Evolutionary conservation across 371 early-diverging fungal genomes (phyloP), one percentile per base, ranked within the genome.

Genomic region (Mucor piriformis): DNA sequence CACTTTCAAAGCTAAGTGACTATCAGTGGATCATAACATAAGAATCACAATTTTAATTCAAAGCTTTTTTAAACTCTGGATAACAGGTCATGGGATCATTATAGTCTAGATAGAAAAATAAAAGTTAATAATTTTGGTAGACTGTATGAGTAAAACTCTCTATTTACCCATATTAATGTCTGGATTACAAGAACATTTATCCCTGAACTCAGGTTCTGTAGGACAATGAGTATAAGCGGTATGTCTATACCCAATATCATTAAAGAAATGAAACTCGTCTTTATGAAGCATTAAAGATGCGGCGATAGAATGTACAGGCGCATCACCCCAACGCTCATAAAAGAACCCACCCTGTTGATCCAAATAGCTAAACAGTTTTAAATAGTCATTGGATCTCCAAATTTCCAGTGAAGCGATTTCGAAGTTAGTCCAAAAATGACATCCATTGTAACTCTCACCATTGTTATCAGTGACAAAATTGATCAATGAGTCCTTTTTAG

Each of bases 291-390:
- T 80, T 65, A 98, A 64, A 0, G 90, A 86, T 2, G 90, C 93
- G 3, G 94, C 97, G 33, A 98, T 79, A 1, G 95, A 92, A 65
- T 97, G 98, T 1, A 98, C 89, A 7, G 98, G 98, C 10, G 97
- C 98, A 83, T 97, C 98, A 3, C 97, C 97, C 97, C 97, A 97
- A 5, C 67, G 58, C 64, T 97, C 96, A 69, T 96, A 97, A 70
- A 91, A 97, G 81, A 96, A 98, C 0, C 96, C 96, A 15, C 97
- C 96, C 13, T 83, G 59, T 48, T 74, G 76, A 69, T 98, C 97
- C 50, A 98, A 63, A 66, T 84, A 89, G 33, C 88, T 76, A 64
- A 98, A 98, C 54, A 84, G 89, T 33, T 82, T 79, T 20, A 78
- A 57, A 64, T 96, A 97, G 38, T 81, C 82, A 15, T 83, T 75